A percentile compares a stretch with the other conserved stretches of the same genome.
Conservation (phyloP, 1,284 basidiomycete species). For the Rhodotorula sp. region DNA sequence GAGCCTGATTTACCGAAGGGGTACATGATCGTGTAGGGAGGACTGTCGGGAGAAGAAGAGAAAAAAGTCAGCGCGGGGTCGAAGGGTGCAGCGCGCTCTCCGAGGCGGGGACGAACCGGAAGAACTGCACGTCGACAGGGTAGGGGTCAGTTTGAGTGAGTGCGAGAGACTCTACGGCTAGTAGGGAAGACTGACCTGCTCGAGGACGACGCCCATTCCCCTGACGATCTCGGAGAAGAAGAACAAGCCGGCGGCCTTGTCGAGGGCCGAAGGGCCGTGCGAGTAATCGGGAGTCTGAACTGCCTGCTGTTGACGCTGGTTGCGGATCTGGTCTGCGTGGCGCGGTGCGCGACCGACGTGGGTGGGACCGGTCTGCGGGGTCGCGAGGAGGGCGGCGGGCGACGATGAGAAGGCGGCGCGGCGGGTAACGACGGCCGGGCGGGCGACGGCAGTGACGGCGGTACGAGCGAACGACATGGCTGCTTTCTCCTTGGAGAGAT, state of each 20-base stretch:
- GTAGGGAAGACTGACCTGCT: constrained; percentile 65
- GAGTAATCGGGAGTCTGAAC: constrained; percentile 50
- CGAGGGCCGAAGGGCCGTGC: constrained; percentile 72
- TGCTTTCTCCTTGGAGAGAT: background rate
- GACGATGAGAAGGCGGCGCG: background rate
- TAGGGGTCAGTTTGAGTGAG: background rate
- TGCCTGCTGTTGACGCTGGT: constrained; percentile 19
- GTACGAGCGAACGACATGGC: background rate
- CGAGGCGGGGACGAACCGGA: constrained; percentile 28
- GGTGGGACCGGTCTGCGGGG: constrained; percentile 37
- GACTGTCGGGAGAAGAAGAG: constrained; percentile 45
- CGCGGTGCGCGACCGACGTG: constrained; percentile 17
- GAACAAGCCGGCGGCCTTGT: constrained; percentile 94
- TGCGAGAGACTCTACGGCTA: constrained; percentile 46
- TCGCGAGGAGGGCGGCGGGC: constrained; percentile 13
- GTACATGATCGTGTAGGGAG: constrained; percentile 98
- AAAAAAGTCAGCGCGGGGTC: background rate
- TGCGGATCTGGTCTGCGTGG: constrained; percentile 14
- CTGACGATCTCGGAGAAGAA: constrained; percentile 98
- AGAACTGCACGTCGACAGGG: constrained; percentile 32
- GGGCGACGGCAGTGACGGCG: background rate
- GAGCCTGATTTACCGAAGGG: constrained; percentile 58
- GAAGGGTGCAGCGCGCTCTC: background rate
- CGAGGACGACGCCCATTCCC: constrained; percentile 99
- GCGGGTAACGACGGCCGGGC: background rate